Evolutionary conservation across 192 early-diverging fungal genomes (phyloP), one percentile per base, ranked within the genome.

Genomic region (Kappamyces sp.): DNA sequence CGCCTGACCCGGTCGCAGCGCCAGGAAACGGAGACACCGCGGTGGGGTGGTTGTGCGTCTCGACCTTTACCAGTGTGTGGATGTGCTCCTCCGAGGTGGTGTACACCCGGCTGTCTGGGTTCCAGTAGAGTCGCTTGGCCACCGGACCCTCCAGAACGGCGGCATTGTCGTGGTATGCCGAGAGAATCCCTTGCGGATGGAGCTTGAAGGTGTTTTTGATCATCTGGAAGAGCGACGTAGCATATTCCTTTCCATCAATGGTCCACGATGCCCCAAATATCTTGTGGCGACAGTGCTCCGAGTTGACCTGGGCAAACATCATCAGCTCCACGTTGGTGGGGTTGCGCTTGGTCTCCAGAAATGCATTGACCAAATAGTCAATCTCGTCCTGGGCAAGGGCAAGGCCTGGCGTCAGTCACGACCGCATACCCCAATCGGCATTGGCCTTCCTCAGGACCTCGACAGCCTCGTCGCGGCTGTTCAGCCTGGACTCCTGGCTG

Each of bases 251-350:
- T 12, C 90, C 90, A 69, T 99, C 95, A 52, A 99, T 92, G 6
- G 87, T 93, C 97, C 97, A 99, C 43, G 86, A 74, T n/a, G 95
- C 97, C 58, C 88, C 75, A 82, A 99, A 99, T 66, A 99, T 97
- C 82, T 99, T 98, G 88, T 99, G 97, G 10, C 97, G 83, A 75
- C 97, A 99, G 76, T 99, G 97, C 78, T 99, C 97, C 46, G 93
- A 97, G 77, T 99, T 98, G 65, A 99, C 97, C 70, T 99, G 97
- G 40, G 96, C 95, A 88, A 99, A 99, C 97, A 99, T 99, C 82
- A 99, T 93, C 40, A 99, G 80, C 77, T 98, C 95, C 0, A 91
- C 91, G 69, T 99, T 95, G 2, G 97, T 99, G n/a, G 95, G 95
- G 64, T 93, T 89, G 44, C 93, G 83, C 13, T 71, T 65, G 9